Evolutionary conservation across 768 basidiomycete species (phyloP).

Genomic region (Mycena olivaceomarginata): DNA sequence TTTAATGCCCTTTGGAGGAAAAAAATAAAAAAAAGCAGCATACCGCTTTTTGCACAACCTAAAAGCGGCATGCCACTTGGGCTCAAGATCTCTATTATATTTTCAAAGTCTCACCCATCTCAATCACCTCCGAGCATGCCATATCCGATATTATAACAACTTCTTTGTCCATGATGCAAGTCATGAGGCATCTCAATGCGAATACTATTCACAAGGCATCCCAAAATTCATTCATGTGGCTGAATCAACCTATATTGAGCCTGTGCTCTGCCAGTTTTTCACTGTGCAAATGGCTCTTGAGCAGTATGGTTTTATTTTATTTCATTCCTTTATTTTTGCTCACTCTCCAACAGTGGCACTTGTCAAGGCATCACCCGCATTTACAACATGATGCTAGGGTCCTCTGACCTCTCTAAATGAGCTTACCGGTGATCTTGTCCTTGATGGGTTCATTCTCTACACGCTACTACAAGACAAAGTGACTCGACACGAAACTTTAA

Average conservation of each 20-base stretch:
- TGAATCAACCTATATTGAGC: not conserved
- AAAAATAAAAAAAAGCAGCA: too few species aligned
- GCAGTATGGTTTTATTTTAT: not conserved
- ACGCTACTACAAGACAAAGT: too few species aligned
- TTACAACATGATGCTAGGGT: not conserved
- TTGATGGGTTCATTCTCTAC: too few species aligned
- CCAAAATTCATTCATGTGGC: constrained; percentile 2
- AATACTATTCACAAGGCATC: not conserved
- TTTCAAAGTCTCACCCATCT: not conserved
- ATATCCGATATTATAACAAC: constrained; percentile 30
- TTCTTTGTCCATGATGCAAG: constrained; percentile 2
- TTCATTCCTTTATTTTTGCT: not conserved
- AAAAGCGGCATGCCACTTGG: too few species aligned
- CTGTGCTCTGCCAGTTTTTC: constrained; percentile 2
- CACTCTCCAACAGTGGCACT: not conserved
- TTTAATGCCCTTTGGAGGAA: too few species aligned
- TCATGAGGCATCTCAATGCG: not conserved
- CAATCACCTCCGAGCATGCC: not conserved
- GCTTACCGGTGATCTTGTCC: too few species aligned
- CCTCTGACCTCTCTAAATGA: not conserved
- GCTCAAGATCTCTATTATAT: too few species aligned
- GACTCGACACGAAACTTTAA: too few species aligned
- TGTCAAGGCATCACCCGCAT: constrained; percentile 7
- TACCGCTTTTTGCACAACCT: too few species aligned
- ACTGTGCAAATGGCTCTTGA: not conserved